These are phyloP conservation scores for Xylaria sp. DNA, from an alignment of 2,329 filamentous ascomycete genomes.

Conservation along the genomic window DNA sequence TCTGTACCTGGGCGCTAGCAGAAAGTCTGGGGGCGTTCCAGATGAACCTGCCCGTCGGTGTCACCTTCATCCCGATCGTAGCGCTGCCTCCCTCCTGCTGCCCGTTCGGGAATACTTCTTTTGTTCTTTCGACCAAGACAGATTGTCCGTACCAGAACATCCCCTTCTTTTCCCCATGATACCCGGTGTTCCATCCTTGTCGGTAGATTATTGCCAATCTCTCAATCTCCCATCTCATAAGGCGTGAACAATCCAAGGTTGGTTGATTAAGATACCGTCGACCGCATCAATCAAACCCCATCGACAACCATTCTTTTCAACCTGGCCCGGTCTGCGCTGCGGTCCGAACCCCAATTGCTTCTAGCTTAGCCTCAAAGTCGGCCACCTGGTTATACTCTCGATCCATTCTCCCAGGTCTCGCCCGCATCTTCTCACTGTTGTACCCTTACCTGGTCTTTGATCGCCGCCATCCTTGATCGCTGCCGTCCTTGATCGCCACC, in stretches of 20 bases:
- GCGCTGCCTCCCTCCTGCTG: no score
- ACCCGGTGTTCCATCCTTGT: not conserved
- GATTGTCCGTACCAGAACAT: not conserved
- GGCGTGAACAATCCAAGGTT: not conserved
- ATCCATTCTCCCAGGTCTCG: not conserved
- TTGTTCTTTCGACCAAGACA: not conserved
- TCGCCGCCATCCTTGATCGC: slow-evolving; percentile 3
- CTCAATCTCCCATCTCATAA: not conserved
- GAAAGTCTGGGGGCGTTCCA: not conserved
- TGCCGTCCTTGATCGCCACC: slow-evolving; percentile 3
- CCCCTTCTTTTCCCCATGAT: not conserved
- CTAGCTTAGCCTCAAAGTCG: slow-evolving; percentile 5
- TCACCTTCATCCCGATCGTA: not conserved
- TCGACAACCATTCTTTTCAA: slow-evolving; percentile 9
- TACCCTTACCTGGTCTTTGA: not conserved
- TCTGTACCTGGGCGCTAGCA: not conserved
- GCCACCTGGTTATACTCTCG: not conserved
- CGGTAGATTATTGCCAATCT: not conserved
- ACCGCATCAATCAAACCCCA: not conserved
- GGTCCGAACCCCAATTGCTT: slow-evolving; percentile 9
- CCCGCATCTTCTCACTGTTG: not conserved
- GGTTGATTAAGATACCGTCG: not conserved
- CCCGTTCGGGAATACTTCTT: not conserved
- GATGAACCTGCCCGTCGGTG: not conserved
- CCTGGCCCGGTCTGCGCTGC: not conserved